These are phyloP conservation scores for Vanilla planifolia DNA, from an alignment of 106 monocot species.

Conservation along the genomic window DNA sequence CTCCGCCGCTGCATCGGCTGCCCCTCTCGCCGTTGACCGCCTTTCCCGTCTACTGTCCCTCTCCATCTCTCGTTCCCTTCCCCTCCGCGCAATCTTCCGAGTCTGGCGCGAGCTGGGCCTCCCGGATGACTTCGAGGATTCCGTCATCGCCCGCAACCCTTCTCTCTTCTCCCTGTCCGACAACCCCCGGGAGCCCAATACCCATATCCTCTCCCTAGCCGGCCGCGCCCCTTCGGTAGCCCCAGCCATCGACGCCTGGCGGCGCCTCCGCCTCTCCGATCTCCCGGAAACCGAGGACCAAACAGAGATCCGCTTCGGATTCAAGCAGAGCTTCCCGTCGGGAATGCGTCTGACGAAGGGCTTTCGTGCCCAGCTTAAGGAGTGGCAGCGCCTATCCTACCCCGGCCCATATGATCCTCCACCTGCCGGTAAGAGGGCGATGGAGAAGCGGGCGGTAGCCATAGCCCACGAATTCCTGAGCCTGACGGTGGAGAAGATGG, in stretches of 20 bases:
- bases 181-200: constrained; percentile 62
- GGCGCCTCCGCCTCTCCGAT: background rate
- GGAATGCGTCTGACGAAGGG: constrained; percentile 72
- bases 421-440: constrained; percentile 4
- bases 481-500: constrained; percentile 92
- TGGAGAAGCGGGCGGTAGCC: constrained; percentile 86
- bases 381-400: constrained; percentile 86
- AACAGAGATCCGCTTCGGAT: constrained; percentile 30
- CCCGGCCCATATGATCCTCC: constrained; percentile 44
- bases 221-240: background rate
- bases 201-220: constrained; percentile 50
- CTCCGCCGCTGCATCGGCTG: constrained; percentile 3
- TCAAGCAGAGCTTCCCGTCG: constrained; percentile 75
- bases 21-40: constrained; percentile 10
- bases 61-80: constrained; percentile 32
- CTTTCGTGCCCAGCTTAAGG: constrained; percentile 44
- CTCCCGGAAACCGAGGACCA: background rate
- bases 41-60: constrained; percentile 38
- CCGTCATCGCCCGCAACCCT: constrained; percentile 40
- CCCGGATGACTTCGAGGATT: constrained; percentile 83
- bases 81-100: constrained; percentile 62
- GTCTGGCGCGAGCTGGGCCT: constrained; percentile 69
- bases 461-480: constrained; percentile 86
- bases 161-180: constrained; percentile 38
- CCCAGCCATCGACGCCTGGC: constrained; percentile 10